phyloP scores from a whole-genome alignment of 2,329 filamentous ascomycete species.

The Cyphellophora attinorum region DNA sequence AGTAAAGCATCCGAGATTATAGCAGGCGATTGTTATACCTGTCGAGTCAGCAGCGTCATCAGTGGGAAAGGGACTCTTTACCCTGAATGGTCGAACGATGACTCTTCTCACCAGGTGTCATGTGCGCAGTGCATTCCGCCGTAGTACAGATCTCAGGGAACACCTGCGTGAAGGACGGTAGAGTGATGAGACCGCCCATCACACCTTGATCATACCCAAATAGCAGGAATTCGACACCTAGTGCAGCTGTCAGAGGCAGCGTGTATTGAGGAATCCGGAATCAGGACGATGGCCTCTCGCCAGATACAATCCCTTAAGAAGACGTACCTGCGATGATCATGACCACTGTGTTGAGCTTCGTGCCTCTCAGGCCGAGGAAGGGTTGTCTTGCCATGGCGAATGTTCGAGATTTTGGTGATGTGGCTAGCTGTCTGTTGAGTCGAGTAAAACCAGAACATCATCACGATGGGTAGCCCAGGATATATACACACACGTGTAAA shows the following conservation, averaged over 20 bases:
- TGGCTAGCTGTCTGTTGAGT: too few relatives aligned
- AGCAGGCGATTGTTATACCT: slow-evolving; percentile 26
- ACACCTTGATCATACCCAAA: slow-evolving; percentile 43
- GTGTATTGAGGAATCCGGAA: too few relatives aligned
- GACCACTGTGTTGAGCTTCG: slow-evolving; percentile 58
- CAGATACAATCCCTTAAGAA: too few relatives aligned
- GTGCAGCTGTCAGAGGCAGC: too few relatives aligned
- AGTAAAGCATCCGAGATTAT: slow-evolving; percentile 42
- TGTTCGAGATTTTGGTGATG: too few relatives aligned
- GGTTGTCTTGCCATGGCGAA: too few relatives aligned
- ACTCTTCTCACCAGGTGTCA: slow-evolving; percentile 13
- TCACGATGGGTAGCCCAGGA: too few relatives aligned
- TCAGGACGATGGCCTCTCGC: too few relatives aligned
- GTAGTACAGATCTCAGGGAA: slow-evolving; percentile 36
- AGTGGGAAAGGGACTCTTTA: slow-evolving; percentile 13
- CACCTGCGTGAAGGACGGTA: slow-evolving; percentile 48
- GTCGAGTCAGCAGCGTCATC: too few relatives aligned
- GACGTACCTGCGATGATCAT: slow-evolving; percentile 60
- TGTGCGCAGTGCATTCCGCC: slow-evolving; percentile 5
- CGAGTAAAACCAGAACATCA: too few relatives aligned
- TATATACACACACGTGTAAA: too few relatives aligned
- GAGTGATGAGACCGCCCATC: slow-evolving; percentile 65
- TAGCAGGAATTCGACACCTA: slow-evolving; percentile 8
- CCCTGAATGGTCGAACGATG: slow-evolving; percentile 28
- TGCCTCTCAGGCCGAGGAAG: slow-evolving; percentile 56